Base-by-base conservation (phyloP, 2,329 filamentous ascomycete genomes). In the Trichoderma sp. region DNA sequence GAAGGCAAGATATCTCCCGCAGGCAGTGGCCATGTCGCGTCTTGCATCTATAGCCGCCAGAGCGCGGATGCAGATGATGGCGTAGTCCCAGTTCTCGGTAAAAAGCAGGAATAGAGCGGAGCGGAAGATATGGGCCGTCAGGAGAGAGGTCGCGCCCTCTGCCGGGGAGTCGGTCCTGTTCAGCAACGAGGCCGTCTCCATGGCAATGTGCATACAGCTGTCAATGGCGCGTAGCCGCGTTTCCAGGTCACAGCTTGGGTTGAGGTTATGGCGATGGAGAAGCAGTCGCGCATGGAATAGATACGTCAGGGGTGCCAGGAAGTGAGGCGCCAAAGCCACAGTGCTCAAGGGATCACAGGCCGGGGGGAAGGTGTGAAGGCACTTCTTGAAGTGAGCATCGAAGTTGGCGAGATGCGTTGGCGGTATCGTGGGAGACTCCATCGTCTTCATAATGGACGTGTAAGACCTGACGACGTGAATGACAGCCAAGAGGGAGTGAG, bases 221-320 rank as follows among this genome's bases (percentile, higher is more conserved):
- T 93, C 89, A 30, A 97, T 79, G 1, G 95, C 93, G 7, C 86
- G 84, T 3, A 83, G 78, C 50, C 94, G 86, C 48, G 89, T 85
- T 39, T 89, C 83, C 1, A 81, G 76, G 0, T 88, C 83, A 72
- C 90, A 93, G 10, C 81, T 81, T 0, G 93, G 90, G 0, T 88
- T 88, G 9, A 98, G 82, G 72, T 98, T 97, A 72, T 96, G 93
- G 48, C 95, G 87, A 76, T 97, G 92, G 9, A 99, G 84, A 44
- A 95, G 82, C 34, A 97, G 84, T n/a, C 92, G 89, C 17, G 90
- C 89, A 67, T 92, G 91, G 67, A 97, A 89, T 9, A 98, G 84
- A 72, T 92, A 89, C 39, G 91, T 84, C 9, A 96, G 81, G 0
- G 93, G 90, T 28, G 88, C 86, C 15, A 98, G 81, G 47, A 90